Conservation (phyloP, 768 basidiomycete genomes). For the Pholiota microspora region DNA sequence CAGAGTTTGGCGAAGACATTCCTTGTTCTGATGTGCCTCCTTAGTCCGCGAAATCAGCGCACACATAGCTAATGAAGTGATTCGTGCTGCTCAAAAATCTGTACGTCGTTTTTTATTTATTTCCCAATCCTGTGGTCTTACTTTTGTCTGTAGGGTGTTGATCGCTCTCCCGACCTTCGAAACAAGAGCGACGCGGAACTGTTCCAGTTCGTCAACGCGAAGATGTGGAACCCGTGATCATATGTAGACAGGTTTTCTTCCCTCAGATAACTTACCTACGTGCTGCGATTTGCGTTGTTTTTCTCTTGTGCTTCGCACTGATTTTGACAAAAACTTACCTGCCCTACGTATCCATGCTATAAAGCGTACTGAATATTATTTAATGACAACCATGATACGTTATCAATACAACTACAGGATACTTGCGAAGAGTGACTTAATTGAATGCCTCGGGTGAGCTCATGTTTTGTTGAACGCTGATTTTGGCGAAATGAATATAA, state of each 20-base stretch:
- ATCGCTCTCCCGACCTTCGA: constrained; percentile 52
- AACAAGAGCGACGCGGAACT: constrained; percentile 55
- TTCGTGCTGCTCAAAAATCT: constrained; percentile 77
- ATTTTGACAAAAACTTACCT: too few relatives aligned
- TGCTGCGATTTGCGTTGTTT: too few relatives aligned
- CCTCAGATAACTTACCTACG: too few relatives aligned
- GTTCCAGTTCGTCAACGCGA: constrained; percentile 48
- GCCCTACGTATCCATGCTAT: too few relatives aligned
- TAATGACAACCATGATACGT: too few relatives aligned
- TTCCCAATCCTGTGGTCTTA: not conserved
- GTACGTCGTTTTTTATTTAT: constrained; percentile 37
- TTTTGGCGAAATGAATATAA: not conserved
- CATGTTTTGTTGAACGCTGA: not conserved
- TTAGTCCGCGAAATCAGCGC: constrained; percentile 80
- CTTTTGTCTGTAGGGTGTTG: constrained; percentile 43
- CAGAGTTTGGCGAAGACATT: too few relatives aligned
- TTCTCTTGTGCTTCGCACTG: too few relatives aligned
- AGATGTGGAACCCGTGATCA: constrained; percentile 71
- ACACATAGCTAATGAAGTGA: constrained; percentile 69
- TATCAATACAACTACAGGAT: too few relatives aligned
- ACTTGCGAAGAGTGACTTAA: too few relatives aligned
- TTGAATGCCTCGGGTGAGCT: not conserved
- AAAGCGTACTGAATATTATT: too few relatives aligned
- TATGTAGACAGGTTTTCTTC: too few relatives aligned
- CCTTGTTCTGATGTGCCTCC: not conserved